A percentile compares a stretch with the other conserved stretches of the same genome.
These are phyloP conservation scores for Aspergillus pseudoterreus DNA, from an alignment of 2,329 filamentous ascomycete genomes.

Conservation along the genomic window DNA sequence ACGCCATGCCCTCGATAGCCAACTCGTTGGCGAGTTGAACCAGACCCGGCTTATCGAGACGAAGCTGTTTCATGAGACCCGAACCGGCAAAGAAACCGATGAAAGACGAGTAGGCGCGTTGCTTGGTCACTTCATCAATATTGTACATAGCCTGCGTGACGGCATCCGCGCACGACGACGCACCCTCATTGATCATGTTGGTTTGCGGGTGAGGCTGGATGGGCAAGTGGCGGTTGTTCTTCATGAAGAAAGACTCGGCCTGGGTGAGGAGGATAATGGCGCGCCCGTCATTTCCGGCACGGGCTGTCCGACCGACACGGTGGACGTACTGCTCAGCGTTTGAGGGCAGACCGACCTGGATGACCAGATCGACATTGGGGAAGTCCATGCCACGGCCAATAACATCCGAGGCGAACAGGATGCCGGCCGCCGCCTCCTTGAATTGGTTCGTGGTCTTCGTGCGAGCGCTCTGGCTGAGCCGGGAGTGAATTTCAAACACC, in stretches of 20 bases:
- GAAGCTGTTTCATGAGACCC: slow-evolving; percentile 27
- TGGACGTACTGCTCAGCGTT: slow-evolving; percentile 50
- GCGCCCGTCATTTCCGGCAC: slow-evolving; percentile 51
- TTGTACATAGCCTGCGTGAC: slow-evolving; percentile 27
- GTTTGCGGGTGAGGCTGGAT: slow-evolving; percentile 47
- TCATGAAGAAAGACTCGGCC: slow-evolving; percentile 51
- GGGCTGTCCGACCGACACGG: slow-evolving; percentile 61
- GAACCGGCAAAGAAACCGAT: slow-evolving; percentile 35
- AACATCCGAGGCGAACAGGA: slow-evolving; percentile 49
- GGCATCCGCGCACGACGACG: slow-evolving; percentile 27
- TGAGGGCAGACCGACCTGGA: slow-evolving; percentile 49
- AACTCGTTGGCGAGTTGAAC: slow-evolving; percentile 36
- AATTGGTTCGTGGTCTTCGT: slow-evolving; percentile 53
- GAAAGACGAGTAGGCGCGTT: slow-evolving; percentile 35
- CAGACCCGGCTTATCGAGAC: slow-evolving; percentile 30
- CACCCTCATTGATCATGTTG: slow-evolving; percentile 35
- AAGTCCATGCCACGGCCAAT: slow-evolving; percentile 52
- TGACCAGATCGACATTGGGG: slow-evolving; percentile 47
- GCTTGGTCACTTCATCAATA: slow-evolving; percentile 30
- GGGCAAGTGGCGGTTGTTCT: slow-evolving; percentile 46
- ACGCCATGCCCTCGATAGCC: slow-evolving; percentile 35
- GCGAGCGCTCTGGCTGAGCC: slow-evolving; percentile 65
- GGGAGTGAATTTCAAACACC: slow-evolving; percentile 68
- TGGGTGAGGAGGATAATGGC: slow-evolving; percentile 53
- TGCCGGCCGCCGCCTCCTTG: slow-evolving; percentile 38